These are phyloP conservation scores for Hanseniaspora meyeri DNA, from an alignment of 805 yeast species.

Conservation along the genomic window DNA sequence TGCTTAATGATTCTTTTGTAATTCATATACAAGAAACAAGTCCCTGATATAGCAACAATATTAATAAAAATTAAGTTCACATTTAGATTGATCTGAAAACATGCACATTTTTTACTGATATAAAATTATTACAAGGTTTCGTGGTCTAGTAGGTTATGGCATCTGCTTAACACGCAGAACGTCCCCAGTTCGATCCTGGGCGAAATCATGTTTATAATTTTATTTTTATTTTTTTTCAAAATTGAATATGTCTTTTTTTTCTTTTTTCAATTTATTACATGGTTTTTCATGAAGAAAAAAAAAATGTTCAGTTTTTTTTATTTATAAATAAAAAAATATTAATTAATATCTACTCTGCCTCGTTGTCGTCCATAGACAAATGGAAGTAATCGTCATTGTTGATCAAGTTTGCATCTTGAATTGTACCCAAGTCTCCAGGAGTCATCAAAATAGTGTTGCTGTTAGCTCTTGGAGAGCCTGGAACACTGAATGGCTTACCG, in stretches of 20 bases:
- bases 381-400: constrained; percentile 62
- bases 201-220: constrained; percentile 51
- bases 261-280: no score
- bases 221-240: background rate
- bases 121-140: constrained; percentile 39
- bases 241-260: no score
- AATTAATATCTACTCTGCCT: constrained; percentile 13
- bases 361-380: constrained; percentile 33
- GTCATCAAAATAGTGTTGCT: constrained; percentile 64
- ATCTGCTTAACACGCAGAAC: constrained; percentile 99
- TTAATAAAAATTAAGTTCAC: no score
- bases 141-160: constrained; percentile 99
- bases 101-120: no score
- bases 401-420: constrained; percentile 74
- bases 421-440: constrained; percentile 94
- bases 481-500: constrained; percentile 88
- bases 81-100: no score
- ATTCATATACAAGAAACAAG: no score
- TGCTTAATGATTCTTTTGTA: no score
- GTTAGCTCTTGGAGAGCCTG: constrained; percentile 78
- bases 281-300: no score
- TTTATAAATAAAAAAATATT: no score
- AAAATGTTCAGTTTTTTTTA: no score
- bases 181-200: constrained; percentile 99
- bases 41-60: no score